Base-by-base conservation (phyloP, 1,284 basidiomycete genomes). In the Blastosporella zonata region DNA sequence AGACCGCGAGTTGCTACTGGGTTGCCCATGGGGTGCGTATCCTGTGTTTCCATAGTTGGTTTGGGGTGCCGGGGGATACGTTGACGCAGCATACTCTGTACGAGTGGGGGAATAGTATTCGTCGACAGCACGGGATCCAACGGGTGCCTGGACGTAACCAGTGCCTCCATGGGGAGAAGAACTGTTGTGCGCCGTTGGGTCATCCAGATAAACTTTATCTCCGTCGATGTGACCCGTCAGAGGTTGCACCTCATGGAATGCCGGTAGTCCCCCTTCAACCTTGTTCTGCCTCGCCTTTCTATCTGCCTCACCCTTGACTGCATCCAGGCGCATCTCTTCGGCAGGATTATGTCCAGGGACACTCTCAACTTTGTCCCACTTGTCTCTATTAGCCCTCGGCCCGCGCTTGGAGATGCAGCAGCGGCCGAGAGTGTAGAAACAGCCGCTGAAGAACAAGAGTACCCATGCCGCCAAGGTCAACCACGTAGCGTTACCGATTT, bases 381-480 rank as follows among this genome's bases (percentile, higher is more conserved):
- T 70, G 20, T 65, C 57, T 65, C 65, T 70, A n/a, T 65, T 66
- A 28, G 67, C 72, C 23, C 75, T 73, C 15, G 78, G 73, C 29
- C 76, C 67, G 23, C 83, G 73, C 15, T 68, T 74, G 17, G 64
- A 66, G 23, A 90, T 77, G 62, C 90, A 94, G 60, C 90, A 93
- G 51, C 87, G 75, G 20, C 91, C 91, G 38, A 92, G 59, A 4
- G 83, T 77, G 61, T 82, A 93, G 71, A 91, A 88, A 65, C 90
- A 94, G 15, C 91, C 90, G 39, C 85, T 84, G 64, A 94, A 83
- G 71, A 90, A 90, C 40, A 92, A 72, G 18, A 90, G 72, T 1
- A 93, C 34, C 87, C 89, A 93, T 0, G 91, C 87, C 0, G 81
- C 87, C 28, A 95, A 78, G 1, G 90, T 93, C 43, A 95, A 71